These are phyloP conservation scores for Moesziomyces aphidis DNA, from an alignment of 1,284 basidiomycete species.

Conservation along the genomic window DNA sequence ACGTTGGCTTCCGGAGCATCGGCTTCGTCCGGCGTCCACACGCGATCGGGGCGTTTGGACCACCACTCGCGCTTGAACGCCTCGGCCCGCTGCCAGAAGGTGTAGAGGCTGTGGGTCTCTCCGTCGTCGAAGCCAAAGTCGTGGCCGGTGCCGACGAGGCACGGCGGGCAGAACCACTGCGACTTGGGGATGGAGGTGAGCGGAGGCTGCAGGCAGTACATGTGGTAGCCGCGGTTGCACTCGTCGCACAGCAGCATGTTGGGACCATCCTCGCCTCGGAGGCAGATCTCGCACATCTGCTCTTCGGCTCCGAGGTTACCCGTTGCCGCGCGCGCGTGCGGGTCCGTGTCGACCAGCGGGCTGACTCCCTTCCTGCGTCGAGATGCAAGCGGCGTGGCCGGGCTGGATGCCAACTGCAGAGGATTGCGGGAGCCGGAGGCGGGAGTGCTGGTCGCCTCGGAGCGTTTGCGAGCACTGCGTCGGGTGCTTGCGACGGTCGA, in stretches of 20 bases:
- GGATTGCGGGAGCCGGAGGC: slow-evolving; percentile 24
- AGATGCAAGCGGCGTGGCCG: slow-evolving; percentile 20
- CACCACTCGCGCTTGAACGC: slow-evolving; percentile 84
- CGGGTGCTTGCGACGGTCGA: slow-evolving; percentile 35
- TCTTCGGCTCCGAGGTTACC: slow-evolving; percentile 21
- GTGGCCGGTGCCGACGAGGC: slow-evolving; percentile 91
- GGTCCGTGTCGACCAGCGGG: slow-evolving; percentile 31
- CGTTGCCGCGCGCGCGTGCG: slow-evolving; percentile 9
- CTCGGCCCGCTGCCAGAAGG: slow-evolving; percentile 89
- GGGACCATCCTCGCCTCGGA: slow-evolving; percentile 84
- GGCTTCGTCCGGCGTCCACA: slow-evolving; percentile 27
- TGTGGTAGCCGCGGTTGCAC: slow-evolving; percentile 94
- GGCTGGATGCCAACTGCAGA: slow-evolving; percentile 24
- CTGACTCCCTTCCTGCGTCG: slow-evolving; percentile 39
- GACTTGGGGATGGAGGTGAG: slow-evolving; percentile 85
- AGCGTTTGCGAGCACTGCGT: slow-evolving; percentile 37
- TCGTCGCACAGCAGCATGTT: slow-evolving; percentile 96
- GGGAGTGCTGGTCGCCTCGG: slow-evolving; percentile 26
- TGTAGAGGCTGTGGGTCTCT: slow-evolving; percentile 90
- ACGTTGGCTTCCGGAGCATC: neutral
- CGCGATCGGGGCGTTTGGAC: slow-evolving; percentile 44
- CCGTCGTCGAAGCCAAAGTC: slow-evolving; percentile 99
- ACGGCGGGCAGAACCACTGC: slow-evolving; percentile 96
- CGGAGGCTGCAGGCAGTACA: slow-evolving; percentile 94
- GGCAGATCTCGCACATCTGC: slow-evolving; percentile 70